phyloP scores from a whole-genome alignment of 352 stramenopile genomes.

The Globisporangium orthogonon region DNA sequence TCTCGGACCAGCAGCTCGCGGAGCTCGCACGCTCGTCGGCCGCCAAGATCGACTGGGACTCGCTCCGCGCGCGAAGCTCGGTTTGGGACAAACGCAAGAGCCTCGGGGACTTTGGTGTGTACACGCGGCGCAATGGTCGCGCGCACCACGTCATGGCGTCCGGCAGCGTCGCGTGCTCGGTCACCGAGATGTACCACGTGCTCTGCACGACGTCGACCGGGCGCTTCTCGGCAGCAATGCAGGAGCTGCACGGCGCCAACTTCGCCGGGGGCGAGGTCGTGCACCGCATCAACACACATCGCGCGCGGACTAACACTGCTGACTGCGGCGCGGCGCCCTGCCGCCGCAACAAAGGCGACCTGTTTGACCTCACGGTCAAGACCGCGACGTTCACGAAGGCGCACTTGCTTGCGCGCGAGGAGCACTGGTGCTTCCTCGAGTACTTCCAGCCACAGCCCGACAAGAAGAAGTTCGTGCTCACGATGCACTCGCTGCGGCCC shows the following conservation, averaged over 20 bases:
- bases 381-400: constrained; percentile 22
- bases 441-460: constrained; percentile 10
- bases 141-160: constrained; percentile 13
- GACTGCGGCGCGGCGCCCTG: background rate
- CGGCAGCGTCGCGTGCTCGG: constrained; percentile 31
- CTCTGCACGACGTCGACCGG: constrained; percentile 15
- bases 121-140: constrained; percentile 11
- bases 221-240: constrained; percentile 23
- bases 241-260: constrained; percentile 20
- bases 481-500: constrained; percentile 29
- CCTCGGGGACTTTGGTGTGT: constrained; percentile 15
- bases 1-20: constrained; percentile 7
- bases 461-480: constrained; percentile 24
- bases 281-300: constrained; percentile 17
- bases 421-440: constrained; percentile 34
- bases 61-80: constrained; percentile 10
- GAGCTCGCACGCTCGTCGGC: background rate
- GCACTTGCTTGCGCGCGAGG: constrained; percentile 18
- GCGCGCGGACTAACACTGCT: background rate
- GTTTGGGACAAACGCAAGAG: constrained; percentile 17
- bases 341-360: background rate
- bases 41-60: constrained; percentile 11
- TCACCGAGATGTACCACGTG: constrained; percentile 26
- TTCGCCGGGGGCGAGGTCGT: constrained; percentile 26
- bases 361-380: constrained; percentile 21